Conservation (phyloP, 805 yeast species). For the Jamesozyma gamospora region DNA sequence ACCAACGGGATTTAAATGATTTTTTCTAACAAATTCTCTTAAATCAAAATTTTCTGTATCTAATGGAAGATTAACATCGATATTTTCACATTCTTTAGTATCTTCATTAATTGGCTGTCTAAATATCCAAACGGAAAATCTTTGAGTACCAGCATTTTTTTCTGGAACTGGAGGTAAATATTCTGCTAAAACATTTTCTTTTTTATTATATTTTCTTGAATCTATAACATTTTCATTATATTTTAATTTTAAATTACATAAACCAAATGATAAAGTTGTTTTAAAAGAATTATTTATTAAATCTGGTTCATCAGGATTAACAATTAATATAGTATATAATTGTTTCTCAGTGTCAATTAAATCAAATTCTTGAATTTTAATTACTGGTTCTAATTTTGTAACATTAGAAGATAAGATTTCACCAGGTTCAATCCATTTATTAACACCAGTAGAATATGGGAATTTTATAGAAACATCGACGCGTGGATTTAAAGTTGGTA, state of each 20-base stretch:
- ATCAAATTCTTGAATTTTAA: conserved; percentile 67
- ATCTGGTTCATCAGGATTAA: conserved; percentile 90
- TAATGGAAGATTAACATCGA: conserved; percentile 1
- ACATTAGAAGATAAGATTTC: conserved; percentile 59
- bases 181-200: conserved; percentile 39
- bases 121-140: conserved; percentile 85
- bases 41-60: conserved; percentile 54
- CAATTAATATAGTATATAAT: conserved; percentile 66
- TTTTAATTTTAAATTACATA: conserved; percentile 51
- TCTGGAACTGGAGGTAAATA: conserved; percentile 85
- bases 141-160: conserved; percentile 72
- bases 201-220: conserved; percentile 25
- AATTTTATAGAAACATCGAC: conserved; percentile 70
- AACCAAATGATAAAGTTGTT: conserved; percentile 70
- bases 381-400: conserved; percentile 65
- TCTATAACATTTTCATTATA: conserved; percentile 48
- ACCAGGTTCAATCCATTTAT: conserved; percentile 75
- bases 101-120: conserved; percentile 40
- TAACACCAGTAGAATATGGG: conserved; percentile 54
- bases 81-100: background rate
- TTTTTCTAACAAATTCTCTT: conserved; percentile 48
- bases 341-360: conserved; percentile 32
- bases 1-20: conserved; percentile 68
- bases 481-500: conserved; percentile 77
- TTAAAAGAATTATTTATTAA: conserved; percentile 53